Percentiles rank a stretch among this genome's conserved stretches.
Evolutionary conservation across 768 basidiomycete genomes (phyloP).

Genomic region (Ephemerocybe angulata): DNA sequence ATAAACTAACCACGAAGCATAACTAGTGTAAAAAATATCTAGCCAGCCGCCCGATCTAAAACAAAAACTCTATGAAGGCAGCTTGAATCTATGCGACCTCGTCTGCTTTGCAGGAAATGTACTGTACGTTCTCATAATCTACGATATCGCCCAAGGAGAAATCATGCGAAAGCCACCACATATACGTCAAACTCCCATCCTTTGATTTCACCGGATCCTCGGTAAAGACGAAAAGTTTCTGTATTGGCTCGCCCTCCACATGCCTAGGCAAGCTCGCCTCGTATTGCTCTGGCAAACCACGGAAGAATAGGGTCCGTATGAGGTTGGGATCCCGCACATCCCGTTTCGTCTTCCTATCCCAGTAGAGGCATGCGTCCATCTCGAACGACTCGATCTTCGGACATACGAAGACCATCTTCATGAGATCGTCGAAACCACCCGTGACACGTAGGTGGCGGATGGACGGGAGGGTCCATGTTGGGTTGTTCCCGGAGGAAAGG

Average conservation of each 20-base stretch:
- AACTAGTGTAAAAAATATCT: too few species aligned
- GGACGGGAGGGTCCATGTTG: constrained; percentile 2
- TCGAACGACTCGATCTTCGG: constrained; percentile 4
- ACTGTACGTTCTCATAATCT: constrained; percentile 5
- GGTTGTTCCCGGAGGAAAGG: not conserved
- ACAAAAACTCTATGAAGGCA: too few species aligned
- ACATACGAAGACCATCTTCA: constrained; percentile 1
- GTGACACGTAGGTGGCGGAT: constrained; percentile 3
- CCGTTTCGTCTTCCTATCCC: not conserved
- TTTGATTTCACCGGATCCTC: not conserved
- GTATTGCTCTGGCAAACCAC: not conserved
- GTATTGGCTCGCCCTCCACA: not conserved
- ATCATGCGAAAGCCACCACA: constrained; percentile 4
- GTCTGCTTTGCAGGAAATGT: not conserved
- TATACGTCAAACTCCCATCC: not conserved
- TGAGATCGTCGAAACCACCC: constrained; percentile 7
- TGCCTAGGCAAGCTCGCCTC: not conserved
- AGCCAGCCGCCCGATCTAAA: too few species aligned
- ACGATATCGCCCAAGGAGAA: not conserved
- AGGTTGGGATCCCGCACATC: not conserved
- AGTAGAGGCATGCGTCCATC: constrained; percentile 1
- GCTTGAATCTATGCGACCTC: not conserved
- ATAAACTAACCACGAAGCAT: too few species aligned
- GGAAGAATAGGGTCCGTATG: constrained; percentile 2
- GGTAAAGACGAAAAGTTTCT: constrained; percentile 1